Evolutionary conservation across 441 rosid species (phyloP).

Genomic region (Gossypium davidsonii): DNA sequence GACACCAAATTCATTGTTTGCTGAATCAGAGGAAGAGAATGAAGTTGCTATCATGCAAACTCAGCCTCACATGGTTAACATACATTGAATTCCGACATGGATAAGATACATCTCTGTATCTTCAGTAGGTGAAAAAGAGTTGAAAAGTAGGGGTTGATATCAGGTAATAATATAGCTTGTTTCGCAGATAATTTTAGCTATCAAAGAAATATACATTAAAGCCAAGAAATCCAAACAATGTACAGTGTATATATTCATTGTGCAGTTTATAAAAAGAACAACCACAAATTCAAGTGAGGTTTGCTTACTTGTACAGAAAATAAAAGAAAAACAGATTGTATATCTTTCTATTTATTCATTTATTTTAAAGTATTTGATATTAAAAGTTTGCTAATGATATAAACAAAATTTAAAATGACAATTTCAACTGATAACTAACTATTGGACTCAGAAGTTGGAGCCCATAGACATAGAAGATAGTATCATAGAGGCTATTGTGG

Average conservation of each 20-base stretch:
- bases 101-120: neutral
- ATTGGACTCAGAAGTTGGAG: neutral
- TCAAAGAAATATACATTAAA: neutral
- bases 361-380: too few relatives aligned
- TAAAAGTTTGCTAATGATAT: too few relatives aligned
- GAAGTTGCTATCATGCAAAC: constrained; percentile 32
- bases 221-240: neutral
- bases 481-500: too few relatives aligned
- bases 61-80: constrained; percentile 33
- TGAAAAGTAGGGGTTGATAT: constrained; percentile 1
- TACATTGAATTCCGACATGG: constrained; percentile 16
- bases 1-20: constrained; percentile 25
- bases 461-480: neutral
- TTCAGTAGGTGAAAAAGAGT: neutral
- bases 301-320: neutral
- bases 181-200: neutral
- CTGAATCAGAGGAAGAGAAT: constrained; percentile 59
- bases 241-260: neutral
- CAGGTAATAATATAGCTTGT: neutral
- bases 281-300: neutral
- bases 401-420: neutral
- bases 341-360: neutral
- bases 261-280: neutral
- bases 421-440: neutral
- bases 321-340: neutral